These are phyloP conservation scores for Termitomyces sp. DNA, from an alignment of 768 basidiomycete genomes.

Conservation along the genomic window DNA sequence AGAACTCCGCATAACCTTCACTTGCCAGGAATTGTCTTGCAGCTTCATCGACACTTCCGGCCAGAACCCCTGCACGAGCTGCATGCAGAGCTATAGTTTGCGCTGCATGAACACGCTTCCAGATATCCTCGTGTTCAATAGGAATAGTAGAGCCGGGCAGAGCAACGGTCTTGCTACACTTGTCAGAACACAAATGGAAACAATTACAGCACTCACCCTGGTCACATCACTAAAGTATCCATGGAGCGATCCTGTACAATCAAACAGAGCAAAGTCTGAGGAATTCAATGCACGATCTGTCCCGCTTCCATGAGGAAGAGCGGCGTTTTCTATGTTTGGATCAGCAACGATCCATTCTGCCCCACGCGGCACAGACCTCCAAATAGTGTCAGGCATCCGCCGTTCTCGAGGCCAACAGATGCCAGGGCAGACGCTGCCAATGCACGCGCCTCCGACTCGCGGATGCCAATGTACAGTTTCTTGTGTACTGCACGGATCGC, in stretches of 20 bases:
- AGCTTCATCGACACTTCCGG: slow-evolving; percentile 52
- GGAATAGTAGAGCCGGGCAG: slow-evolving; percentile 53
- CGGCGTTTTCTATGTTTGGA: slow-evolving; percentile 62
- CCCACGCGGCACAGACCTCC: slow-evolving; percentile 43
- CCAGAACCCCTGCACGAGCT: slow-evolving; percentile 41
- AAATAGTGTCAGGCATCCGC: slow-evolving; percentile 66
- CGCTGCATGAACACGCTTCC: slow-evolving; percentile 60
- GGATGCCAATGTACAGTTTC: slow-evolving; percentile 63
- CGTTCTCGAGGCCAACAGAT: slow-evolving; percentile 51
- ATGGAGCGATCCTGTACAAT: slow-evolving; percentile 63
- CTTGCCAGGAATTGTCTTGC: slow-evolving; percentile 47
- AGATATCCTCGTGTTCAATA: slow-evolving; percentile 44
- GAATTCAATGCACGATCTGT: slow-evolving; percentile 53
- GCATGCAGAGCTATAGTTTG: slow-evolving; percentile 48
- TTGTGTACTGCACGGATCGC: slow-evolving; percentile 62
- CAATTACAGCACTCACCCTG: slow-evolving; percentile 36
- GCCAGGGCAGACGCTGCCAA: slow-evolving; percentile 53
- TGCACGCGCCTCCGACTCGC: slow-evolving; percentile 60
- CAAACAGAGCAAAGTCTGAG: slow-evolving; percentile 68
- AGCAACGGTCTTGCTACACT: slow-evolving; percentile 50
- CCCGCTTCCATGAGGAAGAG: slow-evolving; percentile 78
- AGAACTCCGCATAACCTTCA: slow-evolving; percentile 47
- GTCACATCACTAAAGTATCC: slow-evolving; percentile 80
- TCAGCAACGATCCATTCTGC: background rate
- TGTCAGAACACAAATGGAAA: background rate